Evolutionary conservation across 352 stramenopile genomes (phyloP), one percentile per base, ranked within the genome.

Genomic region (Pythium folliculosum): DNA sequence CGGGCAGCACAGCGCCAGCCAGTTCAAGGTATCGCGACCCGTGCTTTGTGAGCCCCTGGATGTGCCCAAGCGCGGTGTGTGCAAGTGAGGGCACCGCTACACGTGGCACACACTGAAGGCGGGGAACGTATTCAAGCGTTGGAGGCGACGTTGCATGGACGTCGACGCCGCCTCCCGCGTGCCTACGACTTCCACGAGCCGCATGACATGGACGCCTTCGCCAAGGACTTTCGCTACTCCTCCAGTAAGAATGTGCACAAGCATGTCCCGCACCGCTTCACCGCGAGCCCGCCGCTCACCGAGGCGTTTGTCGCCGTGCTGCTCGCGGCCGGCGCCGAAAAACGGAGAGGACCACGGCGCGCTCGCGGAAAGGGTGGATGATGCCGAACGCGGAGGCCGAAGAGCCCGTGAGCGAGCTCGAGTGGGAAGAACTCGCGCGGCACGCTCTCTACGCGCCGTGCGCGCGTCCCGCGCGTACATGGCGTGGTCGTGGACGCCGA

Each of bases 191-290:
- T 98, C 13, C 94, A 92, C 19, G 81, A 90, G 47, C 75, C 78
- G 1, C 67, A 74, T 19, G 87, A 98, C 59, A 90, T 97, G 73
- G 84, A 93, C 56, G 77, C 69, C 5, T 98, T 98, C 63, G 61
- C 97, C 19, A 88, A 98, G 56, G 92, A 98, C 54, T 98, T 95
- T 67, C 82, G 88, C 19, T 91, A 83, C 56, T 82, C 88, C 3
- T 75, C 89, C 9, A 89, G 89, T 1, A 87, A 95, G 67, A 77
- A 85, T 10, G 47, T 97, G 56, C 78, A 97, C 44, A 97, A 97
- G 76, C 63, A 89, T 47, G 56, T 90, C 2, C 76, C 71, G 13
- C 60, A 81, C 5, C 52, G 67, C 23, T 71, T 74, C n/a, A 32
- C 62, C 25, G 57, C 57, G 19, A 22, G 38, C 9, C 43, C 35